Conservation (phyloP, 2,329 filamentous ascomycete genomes). For the Verruconis gallopava region DNA sequence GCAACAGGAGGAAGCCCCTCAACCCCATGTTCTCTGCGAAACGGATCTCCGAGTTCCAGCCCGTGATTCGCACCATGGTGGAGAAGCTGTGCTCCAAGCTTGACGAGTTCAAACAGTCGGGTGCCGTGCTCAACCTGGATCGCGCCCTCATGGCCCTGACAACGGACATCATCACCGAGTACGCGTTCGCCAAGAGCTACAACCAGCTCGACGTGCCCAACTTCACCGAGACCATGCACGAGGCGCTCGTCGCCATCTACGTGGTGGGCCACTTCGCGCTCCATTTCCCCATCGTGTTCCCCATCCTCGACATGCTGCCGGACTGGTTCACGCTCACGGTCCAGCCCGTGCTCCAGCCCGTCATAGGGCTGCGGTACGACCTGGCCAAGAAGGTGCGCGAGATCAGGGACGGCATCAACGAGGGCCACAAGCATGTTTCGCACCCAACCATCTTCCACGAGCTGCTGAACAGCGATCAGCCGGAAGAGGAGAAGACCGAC, state of each 20-base stretch:
- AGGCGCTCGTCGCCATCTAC: conserved; percentile 13
- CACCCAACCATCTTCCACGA: conserved; percentile 11
- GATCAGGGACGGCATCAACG: conserved; percentile 1
- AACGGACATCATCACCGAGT: conserved; percentile 21
- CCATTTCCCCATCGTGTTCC: conserved; percentile 4
- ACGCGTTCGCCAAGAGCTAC: conserved; percentile 16
- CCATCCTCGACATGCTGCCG: conserved; percentile 7
- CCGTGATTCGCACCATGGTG: conserved; percentile 17
- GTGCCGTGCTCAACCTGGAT: conserved; percentile 16
- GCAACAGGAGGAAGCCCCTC: conserved; percentile 19
- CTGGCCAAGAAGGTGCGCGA: conserved; percentile 4
- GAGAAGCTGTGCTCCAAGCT: conserved; percentile 15
- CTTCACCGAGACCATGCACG: conserved; percentile 9
- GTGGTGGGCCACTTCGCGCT: conserved; percentile 12
- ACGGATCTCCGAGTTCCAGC: conserved; percentile 17
- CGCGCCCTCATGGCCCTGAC: conserved; percentile 18
- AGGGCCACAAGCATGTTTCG: conserved; percentile 5
- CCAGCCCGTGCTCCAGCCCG: conserved; percentile 3
- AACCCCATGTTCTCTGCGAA: conserved; percentile 21
- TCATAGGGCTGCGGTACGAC: conserved; percentile 3
- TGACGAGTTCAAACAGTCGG: conserved; percentile 15
- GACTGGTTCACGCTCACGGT: conserved; percentile 8
- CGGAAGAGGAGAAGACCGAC: conserved; percentile 8
- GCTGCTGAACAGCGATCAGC: conserved; percentile 5
- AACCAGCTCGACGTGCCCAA: conserved; percentile 12